Evolutionary conservation across 345 rosid species (phyloP).

Genomic region (Noccaea bulbosa): DNA sequence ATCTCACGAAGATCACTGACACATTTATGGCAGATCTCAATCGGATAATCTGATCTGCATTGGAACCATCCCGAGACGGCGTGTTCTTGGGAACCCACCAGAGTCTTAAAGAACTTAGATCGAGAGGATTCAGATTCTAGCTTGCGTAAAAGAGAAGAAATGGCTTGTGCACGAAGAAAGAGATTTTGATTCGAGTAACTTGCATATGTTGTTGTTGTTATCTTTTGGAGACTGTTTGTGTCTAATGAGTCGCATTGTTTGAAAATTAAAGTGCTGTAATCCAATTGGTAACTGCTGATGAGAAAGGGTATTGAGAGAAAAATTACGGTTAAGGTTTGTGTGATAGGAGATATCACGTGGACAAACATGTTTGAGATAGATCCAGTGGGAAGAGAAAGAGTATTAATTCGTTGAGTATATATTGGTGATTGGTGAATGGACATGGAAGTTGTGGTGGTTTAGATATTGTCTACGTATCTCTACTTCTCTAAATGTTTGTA

Average conservation of each 20-base stretch:
- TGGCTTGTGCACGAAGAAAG: slow-evolving; percentile 47
- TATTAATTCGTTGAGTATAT: not conserved
- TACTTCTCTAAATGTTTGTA: not conserved
- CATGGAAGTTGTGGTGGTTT: slow-evolving; percentile 35
- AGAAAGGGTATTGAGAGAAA: slow-evolving; percentile 30
- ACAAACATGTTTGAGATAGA: slow-evolving; percentile 30
- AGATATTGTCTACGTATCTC: slow-evolving; percentile 24
- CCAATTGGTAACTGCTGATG: slow-evolving; percentile 34
- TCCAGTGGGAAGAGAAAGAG: not conserved
- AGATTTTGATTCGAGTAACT: slow-evolving; percentile 16
- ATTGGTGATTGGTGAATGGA: not conserved
- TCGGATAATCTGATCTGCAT: slow-evolving; percentile 60
- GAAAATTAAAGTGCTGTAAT: slow-evolving; percentile 58
- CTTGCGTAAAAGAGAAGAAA: slow-evolving; percentile 51
- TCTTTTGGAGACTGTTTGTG: slow-evolving; percentile 22
- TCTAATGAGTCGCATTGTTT: slow-evolving; percentile 49
- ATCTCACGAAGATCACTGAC: slow-evolving; percentile 49
- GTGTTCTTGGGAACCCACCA: slow-evolving; percentile 44
- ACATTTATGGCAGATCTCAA: slow-evolving; percentile 57
- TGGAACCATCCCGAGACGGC: slow-evolving; percentile 72
- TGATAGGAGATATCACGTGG: slow-evolving; percentile 27
- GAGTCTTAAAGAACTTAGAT: slow-evolving; percentile 62
- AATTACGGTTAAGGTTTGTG: slow-evolving; percentile 33
- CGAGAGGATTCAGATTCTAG: slow-evolving; percentile 53
- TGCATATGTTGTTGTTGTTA: slow-evolving; percentile 1